These are phyloP conservation scores for Arabidopsis arenosa DNA, from an alignment of 345 rosid genomes.

Conservation along the genomic window DNA sequence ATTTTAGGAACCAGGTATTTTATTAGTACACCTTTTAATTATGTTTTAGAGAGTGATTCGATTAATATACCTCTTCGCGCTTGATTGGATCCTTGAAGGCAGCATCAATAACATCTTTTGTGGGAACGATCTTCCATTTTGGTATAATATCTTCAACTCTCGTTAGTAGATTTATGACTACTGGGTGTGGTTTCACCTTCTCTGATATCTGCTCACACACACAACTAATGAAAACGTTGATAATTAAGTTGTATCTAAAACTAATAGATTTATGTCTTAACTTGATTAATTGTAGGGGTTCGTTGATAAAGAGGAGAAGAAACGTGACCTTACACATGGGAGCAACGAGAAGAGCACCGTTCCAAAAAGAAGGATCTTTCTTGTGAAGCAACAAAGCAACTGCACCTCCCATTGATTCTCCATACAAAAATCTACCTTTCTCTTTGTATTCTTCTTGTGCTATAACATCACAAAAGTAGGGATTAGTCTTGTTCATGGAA, in stretches of 20 bases:
- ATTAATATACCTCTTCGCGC: slow-evolving; percentile 66
- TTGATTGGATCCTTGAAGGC: slow-evolving; percentile 86
- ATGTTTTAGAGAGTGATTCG: background rate
- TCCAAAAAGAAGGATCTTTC: slow-evolving; percentile 76
- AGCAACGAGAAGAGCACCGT: slow-evolving; percentile 87
- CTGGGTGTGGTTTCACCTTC: slow-evolving; percentile 92
- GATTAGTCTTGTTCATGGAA: background rate
- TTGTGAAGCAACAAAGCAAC: slow-evolving; percentile 79
- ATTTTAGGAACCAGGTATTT: background rate
- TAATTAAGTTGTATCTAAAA: background rate
- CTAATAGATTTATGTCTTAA: background rate
- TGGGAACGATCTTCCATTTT: slow-evolving; percentile 96
- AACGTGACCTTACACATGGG: slow-evolving; percentile 92
- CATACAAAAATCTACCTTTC: slow-evolving; percentile 80
- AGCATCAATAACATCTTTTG: slow-evolving; percentile 81
- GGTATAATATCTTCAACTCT: slow-evolving; percentile 88
- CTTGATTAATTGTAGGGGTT: background rate
- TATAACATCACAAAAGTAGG: slow-evolving; percentile 16
- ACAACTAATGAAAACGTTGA: background rate
- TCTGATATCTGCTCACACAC: slow-evolving; percentile 68
- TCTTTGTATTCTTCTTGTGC: slow-evolving; percentile 63
- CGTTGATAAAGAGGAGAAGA: background rate
- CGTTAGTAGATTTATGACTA: slow-evolving; percentile 76
- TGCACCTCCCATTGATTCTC: slow-evolving; percentile 99
- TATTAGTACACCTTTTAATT: background rate